Conservation (phyloP, 345 rosid species). For the Brassica nigra region DNA sequence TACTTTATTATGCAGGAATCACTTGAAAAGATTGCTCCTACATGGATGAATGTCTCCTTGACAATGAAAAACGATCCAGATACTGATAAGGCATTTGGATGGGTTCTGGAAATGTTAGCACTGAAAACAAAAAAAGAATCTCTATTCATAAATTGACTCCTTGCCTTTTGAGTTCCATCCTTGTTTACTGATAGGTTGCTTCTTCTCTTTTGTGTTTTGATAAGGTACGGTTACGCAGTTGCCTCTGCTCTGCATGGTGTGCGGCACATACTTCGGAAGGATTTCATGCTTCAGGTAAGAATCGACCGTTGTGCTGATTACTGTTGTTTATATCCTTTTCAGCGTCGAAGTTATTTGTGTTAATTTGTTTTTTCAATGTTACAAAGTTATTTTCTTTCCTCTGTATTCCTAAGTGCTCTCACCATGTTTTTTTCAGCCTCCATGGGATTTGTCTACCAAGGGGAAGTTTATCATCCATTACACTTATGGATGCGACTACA, state of each 20-base stretch:
- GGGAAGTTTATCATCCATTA: slow-evolving; percentile 88
- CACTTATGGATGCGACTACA: slow-evolving; percentile 95
- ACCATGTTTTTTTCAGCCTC: slow-evolving; percentile 63
- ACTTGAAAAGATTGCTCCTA: slow-evolving; percentile 87
- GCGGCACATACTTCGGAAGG: slow-evolving; percentile 75
- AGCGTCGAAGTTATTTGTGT: background rate
- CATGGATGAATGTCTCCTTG: slow-evolving; percentile 96
- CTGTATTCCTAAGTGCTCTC: slow-evolving; percentile 18
- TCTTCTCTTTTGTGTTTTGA: slow-evolving; percentile 30
- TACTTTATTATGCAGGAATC: slow-evolving; percentile 49
- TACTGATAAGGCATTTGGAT: slow-evolving; percentile 94
- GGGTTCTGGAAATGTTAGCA: slow-evolving; percentile 98
- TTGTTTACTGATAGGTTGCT: slow-evolving; percentile 2
- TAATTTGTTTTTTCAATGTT: background rate
- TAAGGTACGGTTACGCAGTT: slow-evolving; percentile 96
- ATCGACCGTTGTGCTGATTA: slow-evolving; percentile 18
- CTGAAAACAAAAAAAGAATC: background rate
- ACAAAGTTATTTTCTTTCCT: background rate
- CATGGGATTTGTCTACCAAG: slow-evolving; percentile 79
- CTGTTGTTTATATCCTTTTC: background rate
- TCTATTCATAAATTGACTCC: slow-evolving; percentile 1
- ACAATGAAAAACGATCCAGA: slow-evolving; percentile 94
- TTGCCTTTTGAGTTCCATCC: slow-evolving; percentile 19
- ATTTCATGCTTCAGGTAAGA: slow-evolving; percentile 95
- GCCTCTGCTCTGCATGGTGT: slow-evolving; percentile 97